Conservation (phyloP, 1,139 yeast genomes). For the Candida sp. region DNA sequence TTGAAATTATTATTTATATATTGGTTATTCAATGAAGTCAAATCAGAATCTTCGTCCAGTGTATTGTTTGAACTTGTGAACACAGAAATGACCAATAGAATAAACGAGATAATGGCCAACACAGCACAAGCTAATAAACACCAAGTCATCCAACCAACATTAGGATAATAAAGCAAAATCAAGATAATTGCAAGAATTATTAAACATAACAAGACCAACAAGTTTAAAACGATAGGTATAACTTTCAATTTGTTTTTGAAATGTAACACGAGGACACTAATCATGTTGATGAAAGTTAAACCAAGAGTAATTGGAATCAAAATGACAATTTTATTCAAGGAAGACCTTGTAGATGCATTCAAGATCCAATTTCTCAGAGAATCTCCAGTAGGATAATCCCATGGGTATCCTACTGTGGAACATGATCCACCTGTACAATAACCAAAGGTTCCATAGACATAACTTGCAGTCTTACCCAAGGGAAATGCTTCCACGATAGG, state of each 20-base stretch:
- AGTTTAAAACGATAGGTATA: conserved; percentile 24
- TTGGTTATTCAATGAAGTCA: conserved; percentile 10
- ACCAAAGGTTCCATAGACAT: conserved; percentile 85
- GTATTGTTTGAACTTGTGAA: conserved; percentile 14
- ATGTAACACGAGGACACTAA: conserved; percentile 36
- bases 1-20: conserved; percentile 13
- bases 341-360: conserved; percentile 45
- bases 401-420: conserved; percentile 39
- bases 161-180: conserved; percentile 58
- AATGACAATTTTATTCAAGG: conserved; percentile 68
- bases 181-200: conserved; percentile 52
- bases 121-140: conserved; percentile 63
- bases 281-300: conserved; percentile 46
- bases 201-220: conserved; percentile 50
- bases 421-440: conserved; percentile 54
- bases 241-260: conserved; percentile 15
- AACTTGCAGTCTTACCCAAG: conserved; percentile 41
- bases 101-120: conserved; percentile 38
- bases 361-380: conserved; percentile 23
- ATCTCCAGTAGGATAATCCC: conserved; percentile 15
- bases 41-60: conserved; percentile 25
- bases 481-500: conserved; percentile 40
- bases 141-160: conserved; percentile 70
- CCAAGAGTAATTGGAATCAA: conserved; percentile 85
- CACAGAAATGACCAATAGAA: conserved; percentile 20